phyloP scores from a whole-genome alignment of 2,329 filamentous ascomycete genomes.

The Keithomyces neogunnii region DNA sequence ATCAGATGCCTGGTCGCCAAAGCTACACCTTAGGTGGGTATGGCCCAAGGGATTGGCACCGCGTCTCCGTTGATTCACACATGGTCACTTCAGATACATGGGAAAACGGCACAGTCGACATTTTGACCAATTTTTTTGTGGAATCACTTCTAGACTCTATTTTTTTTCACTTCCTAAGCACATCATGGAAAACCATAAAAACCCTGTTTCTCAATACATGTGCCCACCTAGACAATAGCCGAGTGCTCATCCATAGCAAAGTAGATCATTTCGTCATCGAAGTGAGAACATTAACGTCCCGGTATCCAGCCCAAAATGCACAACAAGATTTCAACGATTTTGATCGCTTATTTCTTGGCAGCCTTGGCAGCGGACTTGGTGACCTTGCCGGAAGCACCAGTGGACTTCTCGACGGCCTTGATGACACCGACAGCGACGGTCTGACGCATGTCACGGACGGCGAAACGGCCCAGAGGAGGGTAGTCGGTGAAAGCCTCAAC shows the following conservation, averaged over 20 bases:
- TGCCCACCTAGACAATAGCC: constrained; percentile 29
- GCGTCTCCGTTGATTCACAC: too few species aligned
- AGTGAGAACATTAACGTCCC: constrained; percentile 28
- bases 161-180: constrained; percentile 33
- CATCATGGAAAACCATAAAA: constrained; percentile 19
- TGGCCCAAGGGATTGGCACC: too few species aligned
- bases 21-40: too few species aligned
- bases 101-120: background rate
- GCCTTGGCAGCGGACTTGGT: constrained; percentile 68
- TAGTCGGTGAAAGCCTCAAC: constrained; percentile 99
- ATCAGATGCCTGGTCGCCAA: too few species aligned
- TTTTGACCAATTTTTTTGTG: constrained; percentile 6
- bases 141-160: constrained; percentile 39
- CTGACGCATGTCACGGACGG: constrained; percentile 96
- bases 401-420: constrained; percentile 71
- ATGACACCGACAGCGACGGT: constrained; percentile 93
- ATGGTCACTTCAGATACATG: too few species aligned
- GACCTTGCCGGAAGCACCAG: constrained; percentile 52
- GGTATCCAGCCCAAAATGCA: constrained; percentile 16
- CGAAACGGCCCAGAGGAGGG: constrained; percentile 98
- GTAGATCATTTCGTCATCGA: constrained; percentile 37
- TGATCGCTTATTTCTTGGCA: constrained; percentile 58
- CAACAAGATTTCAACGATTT: constrained; percentile 15
- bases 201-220: constrained; percentile 31
- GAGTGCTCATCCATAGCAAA: constrained; percentile 36